phyloP scores from a whole-genome alignment of 2,329 filamentous ascomycete genomes.

The Incumbomyces lentus region DNA sequence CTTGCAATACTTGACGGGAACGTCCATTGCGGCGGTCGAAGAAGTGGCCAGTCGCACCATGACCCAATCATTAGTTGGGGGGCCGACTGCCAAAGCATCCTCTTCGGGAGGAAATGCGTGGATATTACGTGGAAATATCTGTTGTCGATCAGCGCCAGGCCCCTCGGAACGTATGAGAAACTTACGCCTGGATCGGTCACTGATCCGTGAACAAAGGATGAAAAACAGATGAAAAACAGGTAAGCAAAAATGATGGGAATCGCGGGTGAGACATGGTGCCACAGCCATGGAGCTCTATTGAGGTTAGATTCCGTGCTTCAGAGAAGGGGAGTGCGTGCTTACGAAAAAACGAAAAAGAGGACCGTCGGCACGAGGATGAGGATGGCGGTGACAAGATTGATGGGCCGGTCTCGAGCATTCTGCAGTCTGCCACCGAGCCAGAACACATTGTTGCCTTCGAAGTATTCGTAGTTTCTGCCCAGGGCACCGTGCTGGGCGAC shows the following conservation, averaged over 20 bases:
- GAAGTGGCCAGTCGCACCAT: constrained; percentile 73
- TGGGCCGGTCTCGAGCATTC: constrained; percentile 74
- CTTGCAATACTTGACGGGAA: constrained; percentile 95
- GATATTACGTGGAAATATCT: constrained; percentile 88
- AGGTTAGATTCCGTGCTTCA: constrained; percentile 12
- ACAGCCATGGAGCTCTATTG: constrained; percentile 62
- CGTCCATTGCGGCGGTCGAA: constrained; percentile 80
- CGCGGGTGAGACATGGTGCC: constrained; percentile 75
- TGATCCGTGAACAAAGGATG: constrained; percentile 89
- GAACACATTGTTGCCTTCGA: constrained; percentile 86
- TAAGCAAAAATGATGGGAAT: constrained; percentile 87
- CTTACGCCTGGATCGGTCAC: constrained; percentile 84
- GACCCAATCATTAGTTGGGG: constrained; percentile 86
- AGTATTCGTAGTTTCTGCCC: constrained; percentile 81
- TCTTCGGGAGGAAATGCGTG: constrained; percentile 79
- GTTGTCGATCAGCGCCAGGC: constrained; percentile 10
- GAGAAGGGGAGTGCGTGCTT: constrained; percentile 24
- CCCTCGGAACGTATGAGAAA: constrained; percentile 19
- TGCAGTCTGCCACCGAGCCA: constrained; percentile 76
- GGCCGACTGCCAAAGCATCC: constrained; percentile 71
- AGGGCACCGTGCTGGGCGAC: constrained; percentile 26
- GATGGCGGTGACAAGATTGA: constrained; percentile 78
- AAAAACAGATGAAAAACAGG: constrained; percentile 79
- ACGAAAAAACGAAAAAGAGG: constrained; percentile 78
- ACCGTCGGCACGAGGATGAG: constrained; percentile 67